phyloP scores from a whole-genome alignment of 495 filamentous ascomycete species.

The Penicillium tannophilum region DNA sequence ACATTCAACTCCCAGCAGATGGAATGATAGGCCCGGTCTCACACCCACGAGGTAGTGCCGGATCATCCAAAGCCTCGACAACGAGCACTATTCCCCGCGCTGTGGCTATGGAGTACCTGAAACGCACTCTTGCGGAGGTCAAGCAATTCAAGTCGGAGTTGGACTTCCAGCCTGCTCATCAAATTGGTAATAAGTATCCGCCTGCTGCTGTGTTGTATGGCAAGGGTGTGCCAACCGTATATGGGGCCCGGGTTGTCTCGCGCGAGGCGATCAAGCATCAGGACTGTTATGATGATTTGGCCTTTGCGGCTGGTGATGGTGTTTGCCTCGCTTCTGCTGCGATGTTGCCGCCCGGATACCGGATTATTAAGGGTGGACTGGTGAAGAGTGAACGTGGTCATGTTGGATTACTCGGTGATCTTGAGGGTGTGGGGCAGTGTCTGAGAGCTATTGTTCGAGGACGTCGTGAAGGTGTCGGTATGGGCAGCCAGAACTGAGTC shows the following conservation, averaged over 20 bases:
- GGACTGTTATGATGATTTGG: conserved; percentile 85
- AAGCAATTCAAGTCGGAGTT: conserved; percentile 76
- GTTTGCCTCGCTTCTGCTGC: conserved; percentile 84
- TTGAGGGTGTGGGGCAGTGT: conserved; percentile 78
- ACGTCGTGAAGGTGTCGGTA: conserved; percentile 69
- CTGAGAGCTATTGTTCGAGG: conserved; percentile 66
- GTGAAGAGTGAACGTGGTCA: conserved; percentile 84
- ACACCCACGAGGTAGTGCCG: conserved; percentile 30
- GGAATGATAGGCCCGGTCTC: conserved; percentile 38
- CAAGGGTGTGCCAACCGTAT: conserved; percentile 83
- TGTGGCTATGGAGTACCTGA: conserved; percentile 69
- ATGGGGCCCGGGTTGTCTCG: conserved; percentile 69
- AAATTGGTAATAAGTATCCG: conserved; percentile 71
- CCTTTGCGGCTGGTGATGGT: conserved; percentile 86
- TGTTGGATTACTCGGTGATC: conserved; percentile 81
- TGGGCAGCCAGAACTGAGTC: conserved; percentile 37
- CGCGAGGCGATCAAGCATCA: conserved; percentile 68
- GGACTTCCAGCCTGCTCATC: conserved; percentile 58
- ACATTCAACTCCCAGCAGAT: conserved; percentile 30
- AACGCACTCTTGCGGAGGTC: conserved; percentile 70
- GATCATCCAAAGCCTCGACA: conserved; percentile 40
- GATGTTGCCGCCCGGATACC: conserved; percentile 84
- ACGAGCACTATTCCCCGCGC: conserved; percentile 50
- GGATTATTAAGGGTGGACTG: conserved; percentile 65
- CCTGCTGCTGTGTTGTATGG: conserved; percentile 85